Evolutionary conservation across 2,329 filamentous ascomycete species (phyloP).

Genomic region (Curvularia eragrostidis): DNA sequence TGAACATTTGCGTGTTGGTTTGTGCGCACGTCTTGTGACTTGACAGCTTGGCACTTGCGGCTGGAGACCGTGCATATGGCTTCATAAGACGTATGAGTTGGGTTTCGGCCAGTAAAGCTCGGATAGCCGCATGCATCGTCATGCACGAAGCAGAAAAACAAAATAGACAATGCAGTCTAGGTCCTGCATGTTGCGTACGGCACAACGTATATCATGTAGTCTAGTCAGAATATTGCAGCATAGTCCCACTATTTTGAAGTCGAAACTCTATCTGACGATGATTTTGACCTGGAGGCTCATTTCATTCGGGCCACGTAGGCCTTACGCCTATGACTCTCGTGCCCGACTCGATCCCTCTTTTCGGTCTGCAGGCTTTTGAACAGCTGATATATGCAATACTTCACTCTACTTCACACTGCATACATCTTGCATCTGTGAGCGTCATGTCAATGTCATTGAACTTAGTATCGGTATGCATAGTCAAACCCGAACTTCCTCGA

Average conservation of each 20-base stretch:
- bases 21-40: constrained; percentile 3
- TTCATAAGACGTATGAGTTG: background rate
- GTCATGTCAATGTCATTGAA: background rate
- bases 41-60: background rate
- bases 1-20: background rate
- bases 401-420: background rate
- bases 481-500: background rate
- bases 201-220: background rate
- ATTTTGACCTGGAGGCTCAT: background rate
- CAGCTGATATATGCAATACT: background rate
- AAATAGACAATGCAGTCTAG: constrained; percentile 1
- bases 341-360: background rate
- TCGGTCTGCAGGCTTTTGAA: background rate
- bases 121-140: background rate
- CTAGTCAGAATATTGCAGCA: background rate
- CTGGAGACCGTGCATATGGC: constrained; percentile 1
- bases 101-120: background rate
- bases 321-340: no score
- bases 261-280: background rate
- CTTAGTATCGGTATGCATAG: background rate
- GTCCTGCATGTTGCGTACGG: background rate
- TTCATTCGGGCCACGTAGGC: background rate
- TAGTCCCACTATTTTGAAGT: background rate
- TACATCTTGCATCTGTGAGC: background rate
- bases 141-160: constrained; percentile 1